These are phyloP conservation scores for Microbotryum scabiosae DNA, from an alignment of 1,284 basidiomycete species.

Conservation along the genomic window DNA sequence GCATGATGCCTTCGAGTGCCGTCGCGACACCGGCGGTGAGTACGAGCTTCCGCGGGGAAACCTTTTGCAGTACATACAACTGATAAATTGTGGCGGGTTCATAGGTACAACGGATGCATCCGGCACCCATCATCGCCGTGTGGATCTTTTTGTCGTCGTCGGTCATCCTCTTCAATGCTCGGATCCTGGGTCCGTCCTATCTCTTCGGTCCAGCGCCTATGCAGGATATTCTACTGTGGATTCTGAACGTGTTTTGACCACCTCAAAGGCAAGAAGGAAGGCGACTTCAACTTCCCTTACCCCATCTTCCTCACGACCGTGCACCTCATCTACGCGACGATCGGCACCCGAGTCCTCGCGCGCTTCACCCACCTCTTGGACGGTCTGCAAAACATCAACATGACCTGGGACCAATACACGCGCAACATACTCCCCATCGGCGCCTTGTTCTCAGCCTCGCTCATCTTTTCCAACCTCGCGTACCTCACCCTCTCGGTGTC, in stretches of 20 bases:
- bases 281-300: conserved; percentile 20
- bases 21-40: conserved; percentile 12
- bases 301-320: conserved; percentile 43
- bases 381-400: conserved; percentile 38
- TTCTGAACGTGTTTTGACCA: neutral
- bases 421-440: conserved; percentile 44
- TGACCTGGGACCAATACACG: conserved; percentile 34
- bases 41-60: neutral
- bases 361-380: conserved; percentile 42
- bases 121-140: conserved; percentile 28
- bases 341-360: conserved; percentile 41
- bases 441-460: conserved; percentile 41
- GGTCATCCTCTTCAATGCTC: conserved; percentile 34
- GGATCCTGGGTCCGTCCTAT: conserved; percentile 19
- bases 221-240: neutral
- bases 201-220: conserved; percentile 3
- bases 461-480: conserved; percentile 35
- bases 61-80: too few species aligned
- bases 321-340: conserved; percentile 43
- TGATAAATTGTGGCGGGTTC: too few species aligned
- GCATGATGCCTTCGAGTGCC: conserved; percentile 9
- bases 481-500: conserved; percentile 30
- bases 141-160: conserved; percentile 30
- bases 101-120: conserved; percentile 16
- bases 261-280: conserved; percentile 8